Evolutionary conservation across 345 rosid species (phyloP).

Genomic region (Heritiera fomes): DNA sequence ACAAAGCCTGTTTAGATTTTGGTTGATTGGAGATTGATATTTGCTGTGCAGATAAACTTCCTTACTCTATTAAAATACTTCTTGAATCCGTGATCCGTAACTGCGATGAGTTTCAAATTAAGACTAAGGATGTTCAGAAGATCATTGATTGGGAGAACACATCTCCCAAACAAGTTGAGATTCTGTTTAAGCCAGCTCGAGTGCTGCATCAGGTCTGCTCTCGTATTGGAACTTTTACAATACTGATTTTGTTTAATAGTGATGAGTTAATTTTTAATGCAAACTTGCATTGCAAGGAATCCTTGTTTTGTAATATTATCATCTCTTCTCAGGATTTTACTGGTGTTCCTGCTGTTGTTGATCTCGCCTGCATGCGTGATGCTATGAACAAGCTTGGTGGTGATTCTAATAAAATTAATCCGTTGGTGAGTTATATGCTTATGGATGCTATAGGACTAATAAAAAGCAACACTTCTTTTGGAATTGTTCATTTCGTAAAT

Average conservation of each 20-base stretch:
- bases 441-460: not conserved
- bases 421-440: constrained; percentile 47
- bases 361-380: constrained; percentile 84
- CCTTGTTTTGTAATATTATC: not conserved
- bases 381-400: constrained; percentile 76
- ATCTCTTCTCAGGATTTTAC: constrained; percentile 55
- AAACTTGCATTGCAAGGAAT: not conserved
- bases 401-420: constrained; percentile 69
- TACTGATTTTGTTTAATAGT: not conserved
- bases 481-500: not conserved
- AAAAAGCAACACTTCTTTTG: not conserved
- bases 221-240: not conserved
- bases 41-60: constrained; percentile 57
- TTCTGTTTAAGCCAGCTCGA: constrained; percentile 84
- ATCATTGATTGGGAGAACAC: constrained; percentile 77
- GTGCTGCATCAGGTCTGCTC: constrained; percentile 66
- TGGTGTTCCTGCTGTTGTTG: constrained; percentile 89
- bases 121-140: constrained; percentile 78
- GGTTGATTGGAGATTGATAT: constrained; percentile 1
- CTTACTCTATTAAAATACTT: constrained; percentile 69
- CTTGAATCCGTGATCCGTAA: constrained; percentile 76
- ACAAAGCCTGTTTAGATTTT: not conserved
- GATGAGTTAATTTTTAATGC: constrained; percentile 2
- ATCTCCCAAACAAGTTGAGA: constrained; percentile 70
- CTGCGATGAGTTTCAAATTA: constrained; percentile 80